Evolutionary conservation across 2,329 filamentous ascomycete genomes (phyloP), one percentile per base, ranked within the genome.

Genomic region (Zalaria sp.): DNA sequence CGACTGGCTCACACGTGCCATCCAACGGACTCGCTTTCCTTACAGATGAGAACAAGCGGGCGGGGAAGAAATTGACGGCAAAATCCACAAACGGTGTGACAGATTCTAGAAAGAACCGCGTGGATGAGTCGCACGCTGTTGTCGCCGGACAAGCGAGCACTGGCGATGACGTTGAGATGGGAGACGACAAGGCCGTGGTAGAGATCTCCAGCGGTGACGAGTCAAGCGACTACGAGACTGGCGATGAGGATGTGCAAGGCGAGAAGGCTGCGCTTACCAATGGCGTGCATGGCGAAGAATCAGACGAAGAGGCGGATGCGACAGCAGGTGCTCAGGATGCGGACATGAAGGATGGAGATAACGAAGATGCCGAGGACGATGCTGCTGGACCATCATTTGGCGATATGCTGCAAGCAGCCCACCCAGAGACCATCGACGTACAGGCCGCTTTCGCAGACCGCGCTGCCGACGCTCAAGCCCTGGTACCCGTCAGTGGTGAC

Each of bases 361-460:
- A 62, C 49, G 53, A 62, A 8, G 62, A 60, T 31, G 53, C 51
- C 5, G 50, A 51, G 18, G 51, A 57, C 11, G 61, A 60, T 9
- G 55, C 53, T 8, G 66, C 68, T 39, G 73, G 75, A 48, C 83
- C 85, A 3, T 84, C 86, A 0, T 93, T 96, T 58, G 89, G 87
- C 52, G 89, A 96, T 57, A 75, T 93, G 37, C 70, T 93, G 35
- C 81, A 79, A 49, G 73, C 72, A 37, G 70, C 76, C 51, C 77
- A 79, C 43, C 72, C 77, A 44, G 79, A 83, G 48, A 74, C 81
- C 39, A 81, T 94, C 53, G 83, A 93, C 51, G 84, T 94, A 5
- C 64, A 78, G 35, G 70, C 76, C 37, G 66, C 79, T 4, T 61
- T 68, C 41, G 55, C 54, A 44, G 66, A 59, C 35, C 50, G 57